Conservation (phyloP, 345 rosid genomes). For the Viola odorata region DNA sequence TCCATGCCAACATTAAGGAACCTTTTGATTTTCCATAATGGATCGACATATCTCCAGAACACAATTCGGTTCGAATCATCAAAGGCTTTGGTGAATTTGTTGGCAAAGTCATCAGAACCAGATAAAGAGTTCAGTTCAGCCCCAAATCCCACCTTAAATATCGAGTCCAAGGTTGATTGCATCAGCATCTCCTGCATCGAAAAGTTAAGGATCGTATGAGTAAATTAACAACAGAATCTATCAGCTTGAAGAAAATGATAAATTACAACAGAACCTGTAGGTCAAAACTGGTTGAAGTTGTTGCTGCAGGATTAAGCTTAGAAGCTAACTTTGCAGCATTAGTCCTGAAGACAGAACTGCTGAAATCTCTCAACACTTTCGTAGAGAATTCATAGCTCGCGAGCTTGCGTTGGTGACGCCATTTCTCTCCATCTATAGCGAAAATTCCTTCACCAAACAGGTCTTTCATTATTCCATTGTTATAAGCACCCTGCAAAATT, state of each 20-base stretch:
- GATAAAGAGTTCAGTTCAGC: conserved; percentile 30
- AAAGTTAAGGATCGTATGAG: background rate
- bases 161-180: conserved; percentile 36
- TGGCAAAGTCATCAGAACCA: conserved; percentile 25
- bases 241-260: background rate
- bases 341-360: background rate
- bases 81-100: conserved; percentile 29
- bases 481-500: background rate
- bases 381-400: background rate
- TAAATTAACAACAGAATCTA: background rate
- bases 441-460: background rate
- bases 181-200: conserved; percentile 33
- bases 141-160: conserved; percentile 42
- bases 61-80: conserved; percentile 32
- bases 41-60: conserved; percentile 32
- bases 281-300: background rate
- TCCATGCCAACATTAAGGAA: conserved; percentile 36
- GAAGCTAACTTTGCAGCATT: background rate
- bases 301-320: background rate
- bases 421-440: background rate
- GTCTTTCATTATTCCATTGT: background rate
- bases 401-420: background rate
- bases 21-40: conserved; percentile 33
- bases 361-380: background rate
- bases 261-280: background rate